Evolutionary conservation across 805 yeast species (phyloP), one percentile per base, ranked within the genome.

Genomic region (Candida vaughaniae): DNA sequence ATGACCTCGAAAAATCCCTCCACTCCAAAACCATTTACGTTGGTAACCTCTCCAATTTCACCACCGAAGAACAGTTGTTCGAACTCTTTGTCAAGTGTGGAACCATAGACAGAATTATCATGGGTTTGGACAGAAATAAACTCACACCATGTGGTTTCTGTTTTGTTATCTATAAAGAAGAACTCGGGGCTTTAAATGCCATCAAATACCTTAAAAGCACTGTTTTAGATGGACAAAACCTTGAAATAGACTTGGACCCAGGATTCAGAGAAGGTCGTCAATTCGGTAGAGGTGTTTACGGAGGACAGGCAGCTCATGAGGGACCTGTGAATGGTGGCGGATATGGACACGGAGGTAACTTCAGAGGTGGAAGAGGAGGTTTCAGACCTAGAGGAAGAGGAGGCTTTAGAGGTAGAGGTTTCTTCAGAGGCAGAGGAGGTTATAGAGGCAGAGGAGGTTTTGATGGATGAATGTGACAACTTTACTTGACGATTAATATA

Each of bases 141-240:
- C 79, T 82, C 52, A 90, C 96, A 1, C 99, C 99, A 2, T 90
- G 98, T 56, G 98, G 99, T 12, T 91, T 93, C 60, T 90, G 97
- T 56, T 93, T 93, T 56, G 89, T 93, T 26, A 83, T 88, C 31
- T 93, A 82, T 58, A 75, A 73, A 36, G 59, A 67, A 19, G 80
- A 81, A 29, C 71, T 72, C 33, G 89, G 86, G 33, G 88, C 96
- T 2, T 66, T 89, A 36, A 79, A 84, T 46, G 85, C 96, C 2
- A 78, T 91, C 55, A 85, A 88, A 57, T 91, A 80, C 53, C 65
- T 93, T 33, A 81, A 86, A 48, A 82, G 80, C 37, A 88, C 96
- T 0, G 82, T 81, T 51, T 74, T 93, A 35, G 96, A 91, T 53
- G 95, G 90, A 34, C 80, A 86, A 43, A 67, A 73, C 25, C 75